Evolutionary conservation across 148 eudicot species (phyloP).

Genomic region (Rheum nobile): DNA sequence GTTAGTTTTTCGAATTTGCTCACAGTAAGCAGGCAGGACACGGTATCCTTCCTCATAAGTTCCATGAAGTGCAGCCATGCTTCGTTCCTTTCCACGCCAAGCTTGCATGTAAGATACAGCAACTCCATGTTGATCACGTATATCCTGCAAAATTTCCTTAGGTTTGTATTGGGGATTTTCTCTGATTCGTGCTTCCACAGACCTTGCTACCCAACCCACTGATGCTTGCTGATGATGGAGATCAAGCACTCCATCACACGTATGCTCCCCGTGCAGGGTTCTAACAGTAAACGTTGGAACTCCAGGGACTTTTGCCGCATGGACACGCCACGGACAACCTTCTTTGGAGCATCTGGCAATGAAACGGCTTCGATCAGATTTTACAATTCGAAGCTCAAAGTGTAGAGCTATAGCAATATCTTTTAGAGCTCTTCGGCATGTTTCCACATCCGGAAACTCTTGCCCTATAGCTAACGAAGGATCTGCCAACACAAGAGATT

Average conservation of each 20-base stretch:
- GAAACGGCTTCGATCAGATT: slow-evolving; percentile 93
- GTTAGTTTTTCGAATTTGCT: slow-evolving; percentile 73
- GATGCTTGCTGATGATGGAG: slow-evolving; percentile 97
- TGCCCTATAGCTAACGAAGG: slow-evolving; percentile 58
- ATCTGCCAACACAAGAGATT: slow-evolving; percentile 29
- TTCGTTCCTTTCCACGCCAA: slow-evolving; percentile 97
- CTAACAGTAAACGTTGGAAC: slow-evolving; percentile 77
- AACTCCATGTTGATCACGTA: slow-evolving; percentile 90
- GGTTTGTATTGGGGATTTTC: slow-evolving; percentile 94
- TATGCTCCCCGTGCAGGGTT: slow-evolving; percentile 77
- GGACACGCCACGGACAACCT: slow-evolving; percentile 97
- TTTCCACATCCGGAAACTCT: slow-evolving; percentile 90
- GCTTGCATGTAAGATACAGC: slow-evolving; percentile 99
- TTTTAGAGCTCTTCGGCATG: slow-evolving; percentile 74
- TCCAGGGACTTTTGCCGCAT: slow-evolving; percentile 76
- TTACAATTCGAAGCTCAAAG: slow-evolving; percentile 86
- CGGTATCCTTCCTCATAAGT: slow-evolving; percentile 91
- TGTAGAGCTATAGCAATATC: slow-evolving; percentile 86
- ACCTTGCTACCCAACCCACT: slow-evolving; percentile 97
- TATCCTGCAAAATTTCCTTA: slow-evolving; percentile 93
- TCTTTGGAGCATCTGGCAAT: slow-evolving; percentile 92
- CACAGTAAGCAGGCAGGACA: slow-evolving; percentile 86
- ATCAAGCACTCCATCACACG: slow-evolving; percentile 76
- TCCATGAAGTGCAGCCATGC: slow-evolving; percentile 97
- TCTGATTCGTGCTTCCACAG: slow-evolving; percentile 70